These are phyloP conservation scores for Breviolum minutum DNA, from an alignment of 73 alveolate species.

Conservation along the genomic window DNA sequence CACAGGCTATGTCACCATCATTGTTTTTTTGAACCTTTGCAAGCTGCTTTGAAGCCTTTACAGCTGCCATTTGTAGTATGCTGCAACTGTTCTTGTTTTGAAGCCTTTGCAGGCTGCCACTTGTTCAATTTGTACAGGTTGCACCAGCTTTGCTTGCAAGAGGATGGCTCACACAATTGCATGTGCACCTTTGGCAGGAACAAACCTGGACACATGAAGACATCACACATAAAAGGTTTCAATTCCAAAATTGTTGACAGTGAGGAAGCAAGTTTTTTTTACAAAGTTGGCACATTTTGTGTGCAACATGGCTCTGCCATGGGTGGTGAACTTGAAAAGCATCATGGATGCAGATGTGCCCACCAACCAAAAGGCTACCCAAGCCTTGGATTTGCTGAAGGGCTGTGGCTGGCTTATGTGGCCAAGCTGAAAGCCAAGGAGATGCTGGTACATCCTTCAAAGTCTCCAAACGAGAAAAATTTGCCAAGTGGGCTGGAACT, in stretches of 20 bases:
- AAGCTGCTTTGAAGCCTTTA: neutral
- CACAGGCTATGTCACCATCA: neutral
- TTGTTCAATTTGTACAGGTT: neutral
- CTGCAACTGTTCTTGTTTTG: neutral
- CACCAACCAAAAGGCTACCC: constrained; percentile 8
- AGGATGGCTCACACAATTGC: neutral
- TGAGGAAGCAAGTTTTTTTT: neutral
- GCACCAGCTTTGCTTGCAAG: neutral
- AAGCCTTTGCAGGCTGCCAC: constrained; percentile 15
- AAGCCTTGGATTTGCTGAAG: neutral
- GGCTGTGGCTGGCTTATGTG: neutral
- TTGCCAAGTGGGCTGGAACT: neutral
- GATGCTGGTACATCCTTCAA: neutral
- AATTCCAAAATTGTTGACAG: neutral
- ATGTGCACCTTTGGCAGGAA: neutral
- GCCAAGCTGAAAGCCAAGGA: neutral
- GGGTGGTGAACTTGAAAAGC: neutral
- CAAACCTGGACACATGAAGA: neutral
- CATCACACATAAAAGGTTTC: neutral
- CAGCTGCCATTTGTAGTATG: constrained; percentile 19
- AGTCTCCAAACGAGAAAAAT: neutral
- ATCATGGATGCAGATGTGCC: constrained; percentile 1
- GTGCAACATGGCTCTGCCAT: constrained; percentile 10
- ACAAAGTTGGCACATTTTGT: neutral
- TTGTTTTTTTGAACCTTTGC: neutral